These are phyloP conservation scores for Podospora pseudoanserina DNA, from an alignment of 495 filamentous ascomycete species.

Conservation along the genomic window DNA sequence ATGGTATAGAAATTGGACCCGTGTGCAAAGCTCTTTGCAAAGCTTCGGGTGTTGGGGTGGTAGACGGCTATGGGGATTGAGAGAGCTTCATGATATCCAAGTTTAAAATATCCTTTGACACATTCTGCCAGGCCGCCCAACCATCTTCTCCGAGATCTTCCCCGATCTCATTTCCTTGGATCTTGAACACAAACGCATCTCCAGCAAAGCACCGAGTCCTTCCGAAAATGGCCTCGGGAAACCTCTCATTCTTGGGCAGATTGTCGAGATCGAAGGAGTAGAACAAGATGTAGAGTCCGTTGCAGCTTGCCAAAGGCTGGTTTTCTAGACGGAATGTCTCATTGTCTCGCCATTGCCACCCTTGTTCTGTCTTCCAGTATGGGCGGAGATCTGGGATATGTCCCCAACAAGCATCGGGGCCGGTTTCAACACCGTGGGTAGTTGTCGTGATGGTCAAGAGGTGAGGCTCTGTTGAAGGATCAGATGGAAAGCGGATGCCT, in stretches of 20 bases:
- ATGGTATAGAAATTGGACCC: neutral
- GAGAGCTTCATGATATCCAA: neutral
- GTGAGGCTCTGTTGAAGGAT: neutral
- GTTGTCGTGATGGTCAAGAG: neutral
- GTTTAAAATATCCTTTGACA: neutral
- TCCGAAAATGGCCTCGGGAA: neutral
- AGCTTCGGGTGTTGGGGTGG: neutral
- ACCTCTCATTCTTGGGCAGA: neutral
- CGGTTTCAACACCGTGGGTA: neutral
- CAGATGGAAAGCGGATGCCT: neutral
- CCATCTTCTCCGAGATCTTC: neutral
- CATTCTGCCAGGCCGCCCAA: constrained; percentile 3
- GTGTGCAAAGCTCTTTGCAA: neutral
- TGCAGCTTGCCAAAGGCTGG: neutral
- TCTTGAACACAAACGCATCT: constrained; percentile 4
- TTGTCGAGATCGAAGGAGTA: constrained; percentile 1
- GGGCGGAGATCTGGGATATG: neutral
- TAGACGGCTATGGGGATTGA: neutral
- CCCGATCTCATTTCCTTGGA: neutral
- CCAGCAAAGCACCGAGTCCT: neutral
- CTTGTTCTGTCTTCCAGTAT: neutral
- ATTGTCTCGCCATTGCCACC: neutral
- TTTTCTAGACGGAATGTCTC: neutral
- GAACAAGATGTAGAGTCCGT: neutral
- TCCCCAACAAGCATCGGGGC: constrained; percentile 1